A percentile compares a stretch with the other conserved stretches of the same genome.
phyloP scores from a whole-genome alignment of 2,329 filamentous ascomycete genomes.

The Trichoderma guizhouense region DNA sequence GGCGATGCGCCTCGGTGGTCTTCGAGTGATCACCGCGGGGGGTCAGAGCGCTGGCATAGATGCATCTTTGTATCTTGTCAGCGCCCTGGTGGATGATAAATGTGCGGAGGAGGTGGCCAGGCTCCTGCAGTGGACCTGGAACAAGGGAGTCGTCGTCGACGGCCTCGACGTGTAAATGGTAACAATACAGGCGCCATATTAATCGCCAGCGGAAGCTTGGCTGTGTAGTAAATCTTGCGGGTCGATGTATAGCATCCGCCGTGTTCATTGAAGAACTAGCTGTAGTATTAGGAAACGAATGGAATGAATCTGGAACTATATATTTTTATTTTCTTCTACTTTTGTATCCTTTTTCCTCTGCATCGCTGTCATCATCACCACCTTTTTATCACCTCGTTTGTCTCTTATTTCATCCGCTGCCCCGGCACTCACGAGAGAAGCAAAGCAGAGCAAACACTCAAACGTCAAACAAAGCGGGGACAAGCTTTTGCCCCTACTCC shows the following conservation, averaged over 20 bases:
- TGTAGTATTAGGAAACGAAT: slow-evolving; percentile 19
- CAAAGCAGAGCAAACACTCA: background rate
- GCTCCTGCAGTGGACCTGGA: slow-evolving; percentile 78
- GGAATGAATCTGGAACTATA: background rate
- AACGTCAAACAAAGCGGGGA: background rate
- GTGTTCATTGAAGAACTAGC: slow-evolving; percentile 11
- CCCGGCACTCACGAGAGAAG: background rate
- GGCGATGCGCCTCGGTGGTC: slow-evolving; percentile 66
- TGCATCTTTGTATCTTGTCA: slow-evolving; percentile 80
- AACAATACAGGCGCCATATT: background rate
- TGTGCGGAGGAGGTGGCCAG: slow-evolving; percentile 72
- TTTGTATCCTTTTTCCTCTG: background rate
- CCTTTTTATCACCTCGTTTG: background rate
- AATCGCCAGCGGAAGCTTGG: slow-evolving; percentile 19
- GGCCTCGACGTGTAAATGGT: slow-evolving; percentile 70
- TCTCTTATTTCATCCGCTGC: background rate
- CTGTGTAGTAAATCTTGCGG: slow-evolving; percentile 17
- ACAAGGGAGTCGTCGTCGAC: slow-evolving; percentile 80
- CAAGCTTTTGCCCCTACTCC: background rate
- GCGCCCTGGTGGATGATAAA: slow-evolving; percentile 74
- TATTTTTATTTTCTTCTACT: background rate
- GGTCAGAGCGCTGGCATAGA: slow-evolving; percentile 79
- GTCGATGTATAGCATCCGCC: background rate
- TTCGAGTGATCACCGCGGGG: slow-evolving; percentile 74
- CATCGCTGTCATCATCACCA: too few relatives aligned